Evolutionary conservation across 176 grass and related monocot species (phyloP).

Genomic region (Triticum urartu): DNA sequence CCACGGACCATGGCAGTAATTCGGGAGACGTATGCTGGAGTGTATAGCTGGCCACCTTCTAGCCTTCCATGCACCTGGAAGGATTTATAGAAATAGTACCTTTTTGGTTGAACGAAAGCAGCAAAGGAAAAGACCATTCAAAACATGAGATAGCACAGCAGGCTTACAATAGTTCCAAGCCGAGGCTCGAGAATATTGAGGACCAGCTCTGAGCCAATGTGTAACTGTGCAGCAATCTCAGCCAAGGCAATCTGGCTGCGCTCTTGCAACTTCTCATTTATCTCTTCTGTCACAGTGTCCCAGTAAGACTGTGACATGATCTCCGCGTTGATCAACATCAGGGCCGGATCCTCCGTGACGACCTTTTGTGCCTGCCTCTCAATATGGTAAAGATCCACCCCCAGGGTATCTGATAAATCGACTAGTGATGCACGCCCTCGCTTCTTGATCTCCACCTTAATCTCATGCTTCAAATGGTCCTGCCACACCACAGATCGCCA

Average conservation of each 20-base stretch:
- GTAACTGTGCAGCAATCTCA: conserved; percentile 83
- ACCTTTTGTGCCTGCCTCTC: conserved; percentile 85
- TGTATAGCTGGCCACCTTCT: conserved; percentile 94
- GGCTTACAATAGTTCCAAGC: conserved; percentile 77
- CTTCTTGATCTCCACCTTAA: conserved; percentile 82
- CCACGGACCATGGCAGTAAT: conserved; percentile 95
- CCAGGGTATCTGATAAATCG: conserved; percentile 83
- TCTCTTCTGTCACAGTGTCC: conserved; percentile 87
- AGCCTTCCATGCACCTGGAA: conserved; percentile 89
- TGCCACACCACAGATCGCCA: conserved; percentile 36
- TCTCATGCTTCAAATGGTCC: conserved; percentile 92
- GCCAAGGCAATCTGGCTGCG: conserved; percentile 90
- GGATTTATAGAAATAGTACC: conserved; percentile 4
- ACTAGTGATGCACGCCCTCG: conserved; percentile 74
- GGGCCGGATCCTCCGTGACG: conserved; percentile 43
- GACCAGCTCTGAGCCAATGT: conserved; percentile 86
- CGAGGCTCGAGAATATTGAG: conserved; percentile 76
- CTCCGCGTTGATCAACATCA: conserved; percentile 90
- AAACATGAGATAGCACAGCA: not conserved
- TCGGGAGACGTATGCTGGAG: conserved; percentile 81
- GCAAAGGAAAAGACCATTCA: not conserved
- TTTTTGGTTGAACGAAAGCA: not conserved
- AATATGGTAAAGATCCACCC: conserved; percentile 90
- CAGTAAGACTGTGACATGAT: conserved; percentile 93
- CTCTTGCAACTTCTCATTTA: conserved; percentile 92